These are phyloP conservation scores for Solanum megistacrolobum DNA, from an alignment of 257 asterid species.

Conservation along the genomic window DNA sequence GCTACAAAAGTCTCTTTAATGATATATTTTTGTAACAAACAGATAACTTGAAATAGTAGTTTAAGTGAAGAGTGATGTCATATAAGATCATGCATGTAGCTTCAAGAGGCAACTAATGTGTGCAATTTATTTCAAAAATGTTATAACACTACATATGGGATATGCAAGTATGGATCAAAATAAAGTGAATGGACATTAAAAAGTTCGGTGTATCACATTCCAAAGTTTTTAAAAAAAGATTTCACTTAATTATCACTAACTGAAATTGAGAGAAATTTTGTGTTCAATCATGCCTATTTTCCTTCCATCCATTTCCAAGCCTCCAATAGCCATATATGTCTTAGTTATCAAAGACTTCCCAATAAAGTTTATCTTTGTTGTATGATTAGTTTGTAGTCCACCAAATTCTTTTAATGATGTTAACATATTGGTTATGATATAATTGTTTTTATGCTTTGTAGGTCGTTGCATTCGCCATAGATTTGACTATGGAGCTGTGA, in stretches of 20 bases:
- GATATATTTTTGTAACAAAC: not conserved
- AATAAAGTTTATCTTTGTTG: not conserved
- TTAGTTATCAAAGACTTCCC: not conserved
- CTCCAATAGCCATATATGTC: not conserved
- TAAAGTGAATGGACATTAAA: not conserved
- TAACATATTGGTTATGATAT: not conserved
- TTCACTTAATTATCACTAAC: not conserved
- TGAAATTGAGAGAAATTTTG: not conserved
- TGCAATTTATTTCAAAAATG: not conserved
- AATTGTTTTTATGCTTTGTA: conserved; percentile 24
- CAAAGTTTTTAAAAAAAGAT: not conserved
- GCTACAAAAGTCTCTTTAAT: not conserved
- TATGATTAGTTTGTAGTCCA: not conserved
- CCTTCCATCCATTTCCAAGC: not conserved
- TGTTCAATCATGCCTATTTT: not conserved
- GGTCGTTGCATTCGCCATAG: conserved; percentile 97
- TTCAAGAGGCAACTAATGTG: not conserved
- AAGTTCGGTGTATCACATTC: not conserved
- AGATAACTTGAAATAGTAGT: not conserved
- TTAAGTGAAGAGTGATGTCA: not conserved
- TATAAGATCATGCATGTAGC: not conserved
- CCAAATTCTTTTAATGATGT: not conserved
- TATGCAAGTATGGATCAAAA: not conserved
- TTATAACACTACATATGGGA: not conserved
- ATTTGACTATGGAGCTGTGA: conserved; percentile 89